phyloP scores from a whole-genome alignment of 2,329 filamentous ascomycete species.

The Nigrospora sphaerica region DNA sequence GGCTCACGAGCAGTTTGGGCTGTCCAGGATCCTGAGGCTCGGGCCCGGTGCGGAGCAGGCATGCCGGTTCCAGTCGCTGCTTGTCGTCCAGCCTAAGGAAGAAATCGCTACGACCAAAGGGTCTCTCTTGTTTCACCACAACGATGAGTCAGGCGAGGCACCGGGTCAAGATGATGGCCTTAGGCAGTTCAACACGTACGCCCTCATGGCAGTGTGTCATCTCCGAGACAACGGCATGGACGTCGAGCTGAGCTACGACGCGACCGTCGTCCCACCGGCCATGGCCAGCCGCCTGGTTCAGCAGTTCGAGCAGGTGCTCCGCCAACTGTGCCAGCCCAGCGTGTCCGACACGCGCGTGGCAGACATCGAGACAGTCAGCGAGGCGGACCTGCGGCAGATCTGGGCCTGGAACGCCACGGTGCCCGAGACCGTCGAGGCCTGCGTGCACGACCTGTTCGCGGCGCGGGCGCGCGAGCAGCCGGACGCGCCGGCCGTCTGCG shows the following conservation, averaged over 20 bases:
- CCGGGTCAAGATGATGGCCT: no score
- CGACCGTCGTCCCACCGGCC: neutral
- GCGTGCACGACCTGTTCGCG: slow-evolving; percentile 8
- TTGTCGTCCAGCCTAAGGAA: slow-evolving; percentile 27
- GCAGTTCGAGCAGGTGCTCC: neutral
- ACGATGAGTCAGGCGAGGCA: no score
- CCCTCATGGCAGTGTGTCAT: no score
- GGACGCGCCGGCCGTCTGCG: slow-evolving; percentile 17
- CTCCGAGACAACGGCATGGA: no score
- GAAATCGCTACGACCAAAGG: no score
- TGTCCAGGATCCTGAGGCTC: neutral
- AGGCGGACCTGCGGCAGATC: slow-evolving; percentile 5
- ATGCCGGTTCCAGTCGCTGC: slow-evolving; percentile 11
- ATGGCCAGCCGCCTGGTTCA: neutral
- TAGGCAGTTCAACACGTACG: no score
- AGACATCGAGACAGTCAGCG: no score
- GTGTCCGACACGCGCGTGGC: neutral
- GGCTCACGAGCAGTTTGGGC: neutral
- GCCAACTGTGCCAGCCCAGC: no score
- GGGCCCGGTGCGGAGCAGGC: neutral
- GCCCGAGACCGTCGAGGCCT: slow-evolving; percentile 1
- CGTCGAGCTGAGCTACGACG: neutral
- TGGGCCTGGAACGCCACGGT: slow-evolving; percentile 7
- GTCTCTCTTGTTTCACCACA: no score
- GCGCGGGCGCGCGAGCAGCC: slow-evolving; percentile 6